Conservation (phyloP, 805 yeast genomes). For the Candida ipomoeae region DNA sequence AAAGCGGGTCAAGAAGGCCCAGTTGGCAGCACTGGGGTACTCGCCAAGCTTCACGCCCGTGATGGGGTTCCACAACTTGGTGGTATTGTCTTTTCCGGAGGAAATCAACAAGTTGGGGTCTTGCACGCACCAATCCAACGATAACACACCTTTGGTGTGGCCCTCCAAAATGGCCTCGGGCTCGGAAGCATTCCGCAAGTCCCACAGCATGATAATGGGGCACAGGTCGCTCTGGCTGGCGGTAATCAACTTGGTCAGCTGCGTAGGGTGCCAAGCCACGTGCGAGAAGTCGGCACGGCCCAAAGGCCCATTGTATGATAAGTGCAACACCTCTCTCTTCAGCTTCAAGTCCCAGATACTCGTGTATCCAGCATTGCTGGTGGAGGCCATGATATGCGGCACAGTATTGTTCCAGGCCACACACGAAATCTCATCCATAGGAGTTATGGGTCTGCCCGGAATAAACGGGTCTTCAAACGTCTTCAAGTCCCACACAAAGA, state of each 20-base stretch:
- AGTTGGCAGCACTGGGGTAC: slow-evolving; percentile 87
- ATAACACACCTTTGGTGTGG: slow-evolving; percentile 82
- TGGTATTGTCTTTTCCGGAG: slow-evolving; percentile 89
- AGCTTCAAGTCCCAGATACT: slow-evolving; percentile 93
- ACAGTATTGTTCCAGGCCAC: slow-evolving; percentile 87
- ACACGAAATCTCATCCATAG: slow-evolving; percentile 74
- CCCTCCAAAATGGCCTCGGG: slow-evolving; percentile 77
- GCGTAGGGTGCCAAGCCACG: slow-evolving; percentile 93
- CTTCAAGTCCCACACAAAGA: slow-evolving; percentile 83
- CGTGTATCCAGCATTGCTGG: slow-evolving; percentile 80
- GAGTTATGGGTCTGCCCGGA: slow-evolving; percentile 78
- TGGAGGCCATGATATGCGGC: slow-evolving; percentile 84
- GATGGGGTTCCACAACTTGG: slow-evolving; percentile 86
- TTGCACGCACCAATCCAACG: slow-evolving; percentile 88
- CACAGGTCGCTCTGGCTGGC: slow-evolving; percentile 78
- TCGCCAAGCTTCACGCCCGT: slow-evolving; percentile 70
- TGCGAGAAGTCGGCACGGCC: slow-evolving; percentile 68
- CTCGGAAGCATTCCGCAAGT: slow-evolving; percentile 86
- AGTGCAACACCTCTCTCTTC: slow-evolving; percentile 81
- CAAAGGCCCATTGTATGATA: slow-evolving; percentile 59
- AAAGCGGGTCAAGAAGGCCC: slow-evolving; percentile 88
- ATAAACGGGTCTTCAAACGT: slow-evolving; percentile 53
- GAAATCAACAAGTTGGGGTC: slow-evolving; percentile 78
- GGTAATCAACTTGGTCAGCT: slow-evolving; percentile 81
- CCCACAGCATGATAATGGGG: slow-evolving; percentile 88